Conservation (phyloP, 257 asterid species). For the Solanum virginianum region DNA sequence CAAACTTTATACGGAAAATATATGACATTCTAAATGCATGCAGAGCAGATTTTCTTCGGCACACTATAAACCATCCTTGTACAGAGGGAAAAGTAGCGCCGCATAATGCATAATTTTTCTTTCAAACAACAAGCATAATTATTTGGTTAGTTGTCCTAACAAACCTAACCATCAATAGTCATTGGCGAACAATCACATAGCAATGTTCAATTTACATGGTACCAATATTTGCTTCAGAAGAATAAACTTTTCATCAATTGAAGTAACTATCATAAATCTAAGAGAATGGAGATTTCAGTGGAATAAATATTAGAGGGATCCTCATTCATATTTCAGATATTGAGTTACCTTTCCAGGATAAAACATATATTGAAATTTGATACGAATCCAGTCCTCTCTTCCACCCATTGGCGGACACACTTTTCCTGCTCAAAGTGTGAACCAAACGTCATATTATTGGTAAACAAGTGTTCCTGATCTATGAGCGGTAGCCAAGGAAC, state of each 20-base stretch:
- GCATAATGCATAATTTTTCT: neutral
- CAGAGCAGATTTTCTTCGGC: neutral
- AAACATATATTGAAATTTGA: constrained; percentile 46
- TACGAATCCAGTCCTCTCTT: constrained; percentile 61
- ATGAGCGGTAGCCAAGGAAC: constrained; percentile 79
- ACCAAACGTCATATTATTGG: constrained; percentile 54
- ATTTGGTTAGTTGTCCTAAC: neutral
- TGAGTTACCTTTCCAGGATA: constrained; percentile 72
- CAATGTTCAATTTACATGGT: neutral
- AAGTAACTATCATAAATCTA: neutral
- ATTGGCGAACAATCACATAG: neutral
- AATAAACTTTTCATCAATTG: neutral
- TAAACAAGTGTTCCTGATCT: constrained; percentile 76
- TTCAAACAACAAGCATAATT: neutral
- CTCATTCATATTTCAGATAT: neutral
- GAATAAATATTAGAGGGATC: neutral
- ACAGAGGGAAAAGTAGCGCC: neutral
- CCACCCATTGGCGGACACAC: constrained; percentile 77
- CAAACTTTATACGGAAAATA: neutral
- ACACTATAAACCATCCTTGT: neutral
- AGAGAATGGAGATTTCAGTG: neutral
- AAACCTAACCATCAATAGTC: neutral
- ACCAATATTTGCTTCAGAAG: neutral
- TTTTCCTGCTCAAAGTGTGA: constrained; percentile 73
- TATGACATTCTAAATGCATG: neutral